Percentiles rank a stretch among this genome's conserved stretches.
phyloP scores from a whole-genome alignment of 768 basidiomycete species.

The Mycena leptocephala region DNA sequence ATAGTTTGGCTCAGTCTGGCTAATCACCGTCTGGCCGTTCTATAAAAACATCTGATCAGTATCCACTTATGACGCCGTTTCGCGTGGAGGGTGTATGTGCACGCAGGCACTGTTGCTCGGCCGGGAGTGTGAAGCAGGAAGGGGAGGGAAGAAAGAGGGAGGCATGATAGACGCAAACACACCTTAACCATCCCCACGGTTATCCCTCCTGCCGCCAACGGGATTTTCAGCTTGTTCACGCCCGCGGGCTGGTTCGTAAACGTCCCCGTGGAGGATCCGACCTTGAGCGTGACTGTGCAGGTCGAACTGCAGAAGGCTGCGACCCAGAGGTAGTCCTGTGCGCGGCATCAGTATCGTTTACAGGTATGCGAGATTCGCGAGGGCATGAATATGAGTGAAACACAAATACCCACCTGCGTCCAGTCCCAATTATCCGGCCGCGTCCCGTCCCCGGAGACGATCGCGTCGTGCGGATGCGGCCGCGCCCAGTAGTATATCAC shows the following conservation, averaged over 20 bases:
- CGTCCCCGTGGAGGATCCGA: constrained; percentile 56
- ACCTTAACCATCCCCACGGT: constrained; percentile 67
- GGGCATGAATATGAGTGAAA: no score
- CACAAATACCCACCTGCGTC: constrained; percentile 61
- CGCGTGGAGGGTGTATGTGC: no score
- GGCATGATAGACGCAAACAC: no score
- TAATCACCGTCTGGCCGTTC: constrained; percentile 65
- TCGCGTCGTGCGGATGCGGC: constrained; percentile 71
- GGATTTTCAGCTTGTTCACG: constrained; percentile 74
- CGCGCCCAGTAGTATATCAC: constrained; percentile 75
- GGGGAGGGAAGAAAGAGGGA: no score
- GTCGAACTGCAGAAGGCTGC: constrained; percentile 71
- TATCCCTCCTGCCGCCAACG: constrained; percentile 70
- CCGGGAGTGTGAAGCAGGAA: no score
- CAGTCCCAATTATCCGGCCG: constrained; percentile 66
- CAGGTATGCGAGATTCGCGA: no score
- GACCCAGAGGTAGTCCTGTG: constrained; percentile 79
- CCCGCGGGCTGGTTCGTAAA: constrained; percentile 64
- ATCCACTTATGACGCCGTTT: neutral
- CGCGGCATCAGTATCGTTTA: constrained; percentile 18
- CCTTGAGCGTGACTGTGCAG: constrained; percentile 67
- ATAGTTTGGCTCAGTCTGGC: constrained; percentile 64
- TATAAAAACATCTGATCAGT: neutral
- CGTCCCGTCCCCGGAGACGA: constrained; percentile 59
- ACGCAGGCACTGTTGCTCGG: no score